A percentile compares a stretch with the other conserved stretches of the same genome.
Conservation (phyloP, 176 grass and related monocot species). For the Avena sativa region DNA sequence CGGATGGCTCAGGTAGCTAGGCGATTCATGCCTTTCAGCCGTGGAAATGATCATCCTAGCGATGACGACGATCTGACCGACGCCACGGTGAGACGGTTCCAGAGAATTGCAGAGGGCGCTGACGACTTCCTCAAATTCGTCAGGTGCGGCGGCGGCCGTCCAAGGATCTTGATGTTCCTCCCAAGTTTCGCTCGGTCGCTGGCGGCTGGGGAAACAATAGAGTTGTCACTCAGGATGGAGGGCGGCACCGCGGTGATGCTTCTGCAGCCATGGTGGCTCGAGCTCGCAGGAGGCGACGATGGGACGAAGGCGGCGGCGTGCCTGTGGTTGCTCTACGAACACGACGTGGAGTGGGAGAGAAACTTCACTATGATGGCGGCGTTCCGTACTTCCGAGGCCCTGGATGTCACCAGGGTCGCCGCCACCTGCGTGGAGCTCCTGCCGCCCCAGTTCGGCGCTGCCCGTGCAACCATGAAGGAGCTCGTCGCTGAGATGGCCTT, state of each 20-base stretch:
- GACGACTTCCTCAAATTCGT: constrained; percentile 20
- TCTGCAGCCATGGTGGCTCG: constrained; percentile 16
- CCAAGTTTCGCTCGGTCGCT: background rate
- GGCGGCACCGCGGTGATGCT: background rate
- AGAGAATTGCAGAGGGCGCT: background rate
- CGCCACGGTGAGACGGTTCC: constrained; percentile 6
- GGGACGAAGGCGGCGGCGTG: background rate
- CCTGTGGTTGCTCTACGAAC: constrained; percentile 29
- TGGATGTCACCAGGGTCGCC: background rate
- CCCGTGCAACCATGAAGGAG: background rate
- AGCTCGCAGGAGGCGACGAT: background rate
- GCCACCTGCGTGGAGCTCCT: background rate
- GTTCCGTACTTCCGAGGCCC: background rate
- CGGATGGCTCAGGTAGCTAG: constrained; percentile 14
- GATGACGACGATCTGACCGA: background rate
- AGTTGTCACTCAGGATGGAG: background rate
- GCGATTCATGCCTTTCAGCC: constrained; percentile 8
- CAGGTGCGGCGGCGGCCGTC: background rate
- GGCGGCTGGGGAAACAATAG: background rate
- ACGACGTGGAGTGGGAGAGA: constrained; percentile 14
- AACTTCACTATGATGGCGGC: background rate
- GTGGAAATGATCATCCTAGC: background rate
- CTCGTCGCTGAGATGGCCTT: constrained; percentile 2
- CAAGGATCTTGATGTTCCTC: background rate
- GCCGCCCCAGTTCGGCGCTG: constrained; percentile 13